Percentiles rank a stretch among this genome's conserved stretches.
Evolutionary conservation across 371 early-diverging fungal species (phyloP).

Genomic region (Mucor indicus): DNA sequence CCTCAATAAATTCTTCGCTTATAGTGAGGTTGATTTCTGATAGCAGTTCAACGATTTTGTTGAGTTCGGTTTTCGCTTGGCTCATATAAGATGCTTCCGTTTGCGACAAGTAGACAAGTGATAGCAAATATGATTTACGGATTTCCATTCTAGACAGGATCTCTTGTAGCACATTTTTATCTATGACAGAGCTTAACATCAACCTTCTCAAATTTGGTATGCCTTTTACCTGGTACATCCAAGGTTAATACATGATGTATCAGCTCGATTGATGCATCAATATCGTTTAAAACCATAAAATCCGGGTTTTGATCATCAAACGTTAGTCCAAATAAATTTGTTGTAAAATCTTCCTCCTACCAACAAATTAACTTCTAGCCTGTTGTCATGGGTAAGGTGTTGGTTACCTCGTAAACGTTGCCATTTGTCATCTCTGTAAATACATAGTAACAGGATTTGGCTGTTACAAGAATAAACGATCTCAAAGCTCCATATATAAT

Average conservation of each 20-base stretch:
- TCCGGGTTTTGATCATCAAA: conserved; percentile 54
- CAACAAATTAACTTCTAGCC: background rate
- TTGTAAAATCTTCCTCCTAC: conserved; percentile 71
- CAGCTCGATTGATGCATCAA: conserved; percentile 42
- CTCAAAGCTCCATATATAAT: conserved; percentile 45
- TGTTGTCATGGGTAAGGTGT: background rate
- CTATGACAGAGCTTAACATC: no score
- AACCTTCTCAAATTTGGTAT: no score
- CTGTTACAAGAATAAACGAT: conserved; percentile 50
- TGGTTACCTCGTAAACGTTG: conserved; percentile 56
- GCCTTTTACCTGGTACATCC: conserved; percentile 1
- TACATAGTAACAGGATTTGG: conserved; percentile 55
- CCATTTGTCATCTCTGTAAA: conserved; percentile 63
- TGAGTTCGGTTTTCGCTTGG: conserved; percentile 30
- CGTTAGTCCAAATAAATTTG: conserved; percentile 60
- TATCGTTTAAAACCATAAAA: conserved; percentile 38
- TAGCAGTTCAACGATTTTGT: background rate
- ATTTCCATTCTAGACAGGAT: conserved; percentile 26
- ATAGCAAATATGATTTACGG: conserved; percentile 30
- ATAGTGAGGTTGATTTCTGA: background rate
- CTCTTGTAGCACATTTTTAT: background rate
- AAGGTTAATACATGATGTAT: conserved; percentile 7
- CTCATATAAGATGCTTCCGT: conserved; percentile 22
- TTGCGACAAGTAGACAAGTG: conserved; percentile 33
- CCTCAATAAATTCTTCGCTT: conserved; percentile 18